Evolutionary conservation across 1,139 yeast species (phyloP), one percentile per base, ranked within the genome.

Genomic region (Magnusiomyces magnusii): DNA sequence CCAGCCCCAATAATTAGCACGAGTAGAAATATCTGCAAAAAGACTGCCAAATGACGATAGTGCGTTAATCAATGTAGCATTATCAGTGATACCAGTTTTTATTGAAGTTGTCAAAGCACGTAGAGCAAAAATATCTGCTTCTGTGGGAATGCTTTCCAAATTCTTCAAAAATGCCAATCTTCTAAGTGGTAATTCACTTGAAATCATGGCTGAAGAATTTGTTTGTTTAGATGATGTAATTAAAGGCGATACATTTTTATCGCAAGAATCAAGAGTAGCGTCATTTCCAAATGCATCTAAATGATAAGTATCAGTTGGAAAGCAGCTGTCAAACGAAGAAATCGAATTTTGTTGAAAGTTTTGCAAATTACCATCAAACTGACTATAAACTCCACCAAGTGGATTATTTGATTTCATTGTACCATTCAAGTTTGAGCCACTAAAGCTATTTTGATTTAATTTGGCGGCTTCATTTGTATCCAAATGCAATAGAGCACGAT

Each of bases 1-100:
- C 55, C 55, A 52, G 13, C 49, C 55, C 55, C 55, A 52, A 19
- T 42, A 52, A n/a, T 52, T 52, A 2, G 55, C 55, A n/a, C 55
- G 27, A 15, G 36, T 17, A n/a, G 49, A 39, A 42, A 52, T 52
- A 25, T 52, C 55, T 25, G 39, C 49, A 41, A 52, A 52, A 17
- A 23, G 17, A 39, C 49, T 41, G n/a, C 49, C 55, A 52, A 52
- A 52, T 2, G 49, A 41, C 15, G 55, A 36, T 7, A 52, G 36
- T 9, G 49, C 21, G 15, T 21, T 23, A 17, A 52, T 23, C 24
- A 52, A 25, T 2, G 36, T 23, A 24, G 28, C 36, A 34, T 41
- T 47, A 27, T 50, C 53, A 7, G 19, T 42, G 7, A 52, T 25
- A 9, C 39, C 21, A 3, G 55, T 23, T 28, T 28, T 39, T 13